Evolutionary conservation across 495 filamentous ascomycete species (phyloP).

Genomic region (Penicillium daleae): DNA sequence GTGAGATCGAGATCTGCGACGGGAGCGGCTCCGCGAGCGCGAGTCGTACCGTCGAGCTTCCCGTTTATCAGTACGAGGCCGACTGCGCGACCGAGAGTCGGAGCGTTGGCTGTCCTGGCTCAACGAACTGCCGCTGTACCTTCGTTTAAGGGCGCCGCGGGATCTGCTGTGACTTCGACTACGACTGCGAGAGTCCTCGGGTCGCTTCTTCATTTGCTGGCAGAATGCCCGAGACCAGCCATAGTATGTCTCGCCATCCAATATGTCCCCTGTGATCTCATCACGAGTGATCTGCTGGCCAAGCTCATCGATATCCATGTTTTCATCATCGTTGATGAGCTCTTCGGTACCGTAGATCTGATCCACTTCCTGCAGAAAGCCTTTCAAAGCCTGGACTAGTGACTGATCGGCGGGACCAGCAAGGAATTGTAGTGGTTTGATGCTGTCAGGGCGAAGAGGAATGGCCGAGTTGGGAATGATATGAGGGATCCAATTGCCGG

Average conservation of each 20-base stretch:
- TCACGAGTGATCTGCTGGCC: constrained; percentile 69
- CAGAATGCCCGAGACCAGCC: constrained; percentile 85
- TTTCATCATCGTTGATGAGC: constrained; percentile 41
- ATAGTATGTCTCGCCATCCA: constrained; percentile 75
- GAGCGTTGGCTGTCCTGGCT: constrained; percentile 33
- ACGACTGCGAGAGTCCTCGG: constrained; percentile 28
- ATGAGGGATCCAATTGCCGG: constrained; percentile 77
- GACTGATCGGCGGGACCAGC: constrained; percentile 71
- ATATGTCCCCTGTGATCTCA: constrained; percentile 61
- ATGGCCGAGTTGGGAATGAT: constrained; percentile 75
- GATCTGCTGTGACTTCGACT: constrained; percentile 41
- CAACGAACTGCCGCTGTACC: constrained; percentile 53
- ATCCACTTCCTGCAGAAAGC: constrained; percentile 69
- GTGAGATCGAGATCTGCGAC: constrained; percentile 39
- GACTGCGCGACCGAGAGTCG: constrained; percentile 35
- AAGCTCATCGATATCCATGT: constrained; percentile 70
- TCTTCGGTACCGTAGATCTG: constrained; percentile 56
- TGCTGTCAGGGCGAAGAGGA: constrained; percentile 70
- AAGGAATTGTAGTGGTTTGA: constrained; percentile 74
- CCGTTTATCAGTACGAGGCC: constrained; percentile 11
- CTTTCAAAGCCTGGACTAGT: constrained; percentile 68
- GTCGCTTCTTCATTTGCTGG: constrained; percentile 73
- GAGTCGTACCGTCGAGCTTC: constrained; percentile 14
- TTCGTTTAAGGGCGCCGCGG: constrained; percentile 42
- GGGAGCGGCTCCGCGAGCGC: constrained; percentile 24